These are phyloP conservation scores for Diaporthe longicolla DNA, from an alignment of 2,329 filamentous ascomycete species.

Conservation along the genomic window DNA sequence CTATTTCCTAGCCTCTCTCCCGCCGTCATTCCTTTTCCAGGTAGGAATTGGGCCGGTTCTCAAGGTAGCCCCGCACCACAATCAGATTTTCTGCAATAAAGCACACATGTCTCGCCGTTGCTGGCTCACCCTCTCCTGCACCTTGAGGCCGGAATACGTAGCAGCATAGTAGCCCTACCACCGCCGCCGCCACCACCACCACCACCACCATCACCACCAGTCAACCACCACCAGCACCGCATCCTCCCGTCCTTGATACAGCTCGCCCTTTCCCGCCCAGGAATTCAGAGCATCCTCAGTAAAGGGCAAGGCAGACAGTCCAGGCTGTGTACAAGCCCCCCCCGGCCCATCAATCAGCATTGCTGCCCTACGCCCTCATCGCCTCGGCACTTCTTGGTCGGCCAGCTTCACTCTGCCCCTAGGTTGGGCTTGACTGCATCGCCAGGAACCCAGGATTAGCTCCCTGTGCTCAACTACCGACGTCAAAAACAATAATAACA, in stretches of 20 bases:
- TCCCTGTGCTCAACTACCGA: conserved; percentile 49
- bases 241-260: conserved; percentile 42
- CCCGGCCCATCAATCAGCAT: conserved; percentile 43
- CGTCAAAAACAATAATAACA: background rate
- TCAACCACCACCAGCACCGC: conserved; percentile 51
- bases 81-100: conserved; percentile 72
- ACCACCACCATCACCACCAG: conserved; percentile 46
- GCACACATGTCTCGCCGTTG: conserved; percentile 73
- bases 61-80: conserved; percentile 62
- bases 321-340: conserved; percentile 7
- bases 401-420: conserved; percentile 50
- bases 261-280: conserved; percentile 43
- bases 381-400: conserved; percentile 41
- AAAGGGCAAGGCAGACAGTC: conserved; percentile 29
- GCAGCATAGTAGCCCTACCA: conserved; percentile 55
- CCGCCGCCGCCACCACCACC: conserved; percentile 58
- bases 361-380: conserved; percentile 50
- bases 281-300: conserved; percentile 6
- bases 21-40: conserved; percentile 53
- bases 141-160: conserved; percentile 63
- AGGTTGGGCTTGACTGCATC: conserved; percentile 72
- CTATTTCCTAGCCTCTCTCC: conserved; percentile 50
- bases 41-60: conserved; percentile 44
- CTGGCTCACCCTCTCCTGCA: conserved; percentile 66
- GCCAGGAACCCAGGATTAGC: conserved; percentile 51